Evolutionary conservation across 2,329 filamentous ascomycete genomes (phyloP).

Genomic region (Bisporella sp.): DNA sequence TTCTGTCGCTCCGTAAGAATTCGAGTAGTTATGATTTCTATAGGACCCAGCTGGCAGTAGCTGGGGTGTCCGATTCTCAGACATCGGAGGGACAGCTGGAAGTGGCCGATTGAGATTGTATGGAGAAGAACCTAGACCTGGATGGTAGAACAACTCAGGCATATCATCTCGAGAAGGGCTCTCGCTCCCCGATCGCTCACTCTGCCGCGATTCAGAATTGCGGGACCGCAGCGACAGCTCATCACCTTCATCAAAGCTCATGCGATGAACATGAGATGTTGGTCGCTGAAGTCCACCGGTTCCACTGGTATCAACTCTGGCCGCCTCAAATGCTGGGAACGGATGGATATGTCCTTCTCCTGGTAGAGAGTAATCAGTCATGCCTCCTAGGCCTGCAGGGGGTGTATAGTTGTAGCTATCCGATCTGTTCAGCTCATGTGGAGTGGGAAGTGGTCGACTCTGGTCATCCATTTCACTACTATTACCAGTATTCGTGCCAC

Average conservation of each 20-base stretch:
- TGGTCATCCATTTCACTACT: conserved; percentile 35
- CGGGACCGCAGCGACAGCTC: conserved; percentile 57
- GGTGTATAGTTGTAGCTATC: conserved; percentile 22
- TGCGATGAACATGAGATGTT: conserved; percentile 59
- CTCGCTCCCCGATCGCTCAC: conserved; percentile 45
- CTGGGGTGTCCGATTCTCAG: conserved; percentile 37
- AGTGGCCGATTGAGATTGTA: conserved; percentile 59
- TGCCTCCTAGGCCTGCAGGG: conserved; percentile 23
- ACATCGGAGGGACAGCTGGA: conserved; percentile 49
- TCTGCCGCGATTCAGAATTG: conserved; percentile 40
- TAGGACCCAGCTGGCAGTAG: conserved; percentile 53
- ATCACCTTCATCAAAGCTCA: conserved; percentile 91
- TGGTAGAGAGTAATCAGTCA: conserved; percentile 32
- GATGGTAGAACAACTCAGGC: conserved; percentile 90
- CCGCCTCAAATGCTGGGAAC: conserved; percentile 41
- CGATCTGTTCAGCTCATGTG: conserved; percentile 29
- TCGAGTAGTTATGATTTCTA: conserved; percentile 42
- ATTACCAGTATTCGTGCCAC: conserved; percentile 23
- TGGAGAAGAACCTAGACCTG: conserved; percentile 60
- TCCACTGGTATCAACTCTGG: conserved; percentile 71
- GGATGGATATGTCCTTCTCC: conserved; percentile 49
- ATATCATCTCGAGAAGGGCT: conserved; percentile 67
- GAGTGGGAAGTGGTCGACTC: conserved; percentile 42
- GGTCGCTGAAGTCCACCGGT: conserved; percentile 86
- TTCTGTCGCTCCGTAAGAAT: conserved; percentile 40